Evolutionary conservation across 2,329 filamentous ascomycete genomes (phyloP).

Genomic region (Alternaria angustiovoidea): DNA sequence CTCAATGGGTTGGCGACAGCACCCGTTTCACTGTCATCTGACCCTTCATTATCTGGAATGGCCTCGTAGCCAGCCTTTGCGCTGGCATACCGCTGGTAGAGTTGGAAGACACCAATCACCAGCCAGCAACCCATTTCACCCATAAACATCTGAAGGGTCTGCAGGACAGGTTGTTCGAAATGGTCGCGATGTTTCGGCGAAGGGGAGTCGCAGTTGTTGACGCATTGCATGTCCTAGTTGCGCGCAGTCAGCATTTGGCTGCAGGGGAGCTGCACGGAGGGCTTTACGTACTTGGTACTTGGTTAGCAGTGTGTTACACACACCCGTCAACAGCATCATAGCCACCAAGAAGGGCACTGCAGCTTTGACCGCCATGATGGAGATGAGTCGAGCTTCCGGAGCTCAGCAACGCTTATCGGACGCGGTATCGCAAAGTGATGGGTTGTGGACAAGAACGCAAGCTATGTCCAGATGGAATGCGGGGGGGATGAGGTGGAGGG

Average conservation of each 20-base stretch:
- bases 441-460: slow-evolving; percentile 19
- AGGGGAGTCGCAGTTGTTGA: slow-evolving; percentile 81
- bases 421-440: slow-evolving; percentile 2
- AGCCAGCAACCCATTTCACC: slow-evolving; percentile 97
- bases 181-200: slow-evolving; percentile 71
- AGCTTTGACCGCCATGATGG: slow-evolving; percentile 72
- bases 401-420: slow-evolving; percentile 22
- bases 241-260: slow-evolving; percentile 27
- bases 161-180: slow-evolving; percentile 95
- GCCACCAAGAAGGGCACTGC: slow-evolving; percentile 85
- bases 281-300: slow-evolving; percentile 80
- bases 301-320: slow-evolving; percentile 95
- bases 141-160: slow-evolving; percentile 97
- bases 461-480: slow-evolving; percentile 9
- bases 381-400: slow-evolving; percentile 24
- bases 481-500: slow-evolving; percentile 2
- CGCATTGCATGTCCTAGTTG: slow-evolving; percentile 90
- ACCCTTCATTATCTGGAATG: slow-evolving; percentile 58
- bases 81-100: slow-evolving; percentile 68
- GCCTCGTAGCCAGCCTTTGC: slow-evolving; percentile 70
- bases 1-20: slow-evolving; percentile 63
- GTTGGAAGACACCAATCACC: slow-evolving; percentile 74
- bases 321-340: slow-evolving; percentile 96
- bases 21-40: slow-evolving; percentile 55
- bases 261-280: not conserved